phyloP scores from a whole-genome alignment of 2,329 filamentous ascomycete species.

The Talaromyces sp. region DNA sequence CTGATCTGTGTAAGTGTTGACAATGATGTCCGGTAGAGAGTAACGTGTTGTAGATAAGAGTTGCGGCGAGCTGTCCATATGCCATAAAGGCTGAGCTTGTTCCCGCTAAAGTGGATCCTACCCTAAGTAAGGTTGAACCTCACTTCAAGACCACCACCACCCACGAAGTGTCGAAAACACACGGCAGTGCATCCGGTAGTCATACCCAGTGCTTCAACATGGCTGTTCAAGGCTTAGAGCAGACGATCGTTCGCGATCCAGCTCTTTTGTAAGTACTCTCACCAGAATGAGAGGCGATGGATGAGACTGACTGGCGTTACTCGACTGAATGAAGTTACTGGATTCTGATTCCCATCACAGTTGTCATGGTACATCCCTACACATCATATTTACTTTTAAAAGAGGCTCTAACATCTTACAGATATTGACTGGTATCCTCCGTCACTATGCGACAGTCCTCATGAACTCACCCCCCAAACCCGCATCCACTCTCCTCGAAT shows the following conservation, averaged over 20 bases:
- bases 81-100: neutral
- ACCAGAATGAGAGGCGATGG: neutral
- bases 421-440: conserved; percentile 90
- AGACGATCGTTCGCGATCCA: conserved; percentile 97
- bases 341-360: conserved; percentile 95
- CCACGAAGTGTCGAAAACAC: neutral
- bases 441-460: conserved; percentile 92
- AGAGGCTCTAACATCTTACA: conserved; percentile 30
- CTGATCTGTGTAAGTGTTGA: no score
- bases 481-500: conserved; percentile 57
- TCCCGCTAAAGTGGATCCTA: neutral
- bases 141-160: neutral
- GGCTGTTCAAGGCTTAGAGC: conserved; percentile 73
- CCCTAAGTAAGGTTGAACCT: neutral
- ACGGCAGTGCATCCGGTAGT: neutral
- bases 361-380: conserved; percentile 72
- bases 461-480: conserved; percentile 81
- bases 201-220: conserved; percentile 47
- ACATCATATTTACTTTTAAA: conserved; percentile 7
- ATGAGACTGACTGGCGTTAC: conserved; percentile 14
- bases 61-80: conserved; percentile 18
- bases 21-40: neutral
- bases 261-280: conserved; percentile 76
- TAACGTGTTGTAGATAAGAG: neutral
- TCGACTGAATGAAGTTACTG: conserved; percentile 72